Evolutionary conservation across 257 asterid species (phyloP).

Genomic region (Nyctanthes arbortristis): DNA sequence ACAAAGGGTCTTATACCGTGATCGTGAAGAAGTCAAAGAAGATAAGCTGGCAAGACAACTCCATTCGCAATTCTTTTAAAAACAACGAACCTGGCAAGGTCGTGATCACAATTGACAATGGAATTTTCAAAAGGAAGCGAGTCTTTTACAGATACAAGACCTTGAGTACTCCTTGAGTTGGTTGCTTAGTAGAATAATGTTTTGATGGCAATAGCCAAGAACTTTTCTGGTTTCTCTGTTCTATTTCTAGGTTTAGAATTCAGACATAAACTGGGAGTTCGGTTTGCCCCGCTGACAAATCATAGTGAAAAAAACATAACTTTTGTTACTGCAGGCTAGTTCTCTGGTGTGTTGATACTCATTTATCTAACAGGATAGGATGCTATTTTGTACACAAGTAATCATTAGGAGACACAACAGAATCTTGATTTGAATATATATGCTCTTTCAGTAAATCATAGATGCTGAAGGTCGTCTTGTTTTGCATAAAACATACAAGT

Average conservation of each 20-base stretch:
- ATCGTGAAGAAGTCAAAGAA: slow-evolving; percentile 49
- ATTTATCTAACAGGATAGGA: neutral
- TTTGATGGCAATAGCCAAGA: neutral
- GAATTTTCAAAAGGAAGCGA: slow-evolving; percentile 51
- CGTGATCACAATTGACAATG: slow-evolving; percentile 53
- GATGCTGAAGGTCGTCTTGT: too few species aligned
- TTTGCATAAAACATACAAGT: too few species aligned
- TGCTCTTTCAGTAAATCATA: too few species aligned
- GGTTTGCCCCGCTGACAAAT: neutral
- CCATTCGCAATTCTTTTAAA: slow-evolving; percentile 48
- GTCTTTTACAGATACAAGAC: slow-evolving; percentile 48
- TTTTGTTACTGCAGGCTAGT: neutral
- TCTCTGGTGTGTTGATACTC: neutral
- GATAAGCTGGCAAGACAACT: slow-evolving; percentile 46
- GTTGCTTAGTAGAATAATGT: neutral
- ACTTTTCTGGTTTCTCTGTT: neutral
- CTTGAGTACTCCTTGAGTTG: slow-evolving; percentile 7
- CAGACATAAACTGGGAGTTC: neutral
- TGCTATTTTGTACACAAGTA: neutral
- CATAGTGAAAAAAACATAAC: neutral
- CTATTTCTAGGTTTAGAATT: neutral
- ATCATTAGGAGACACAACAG: neutral
- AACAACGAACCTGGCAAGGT: slow-evolving; percentile 55
- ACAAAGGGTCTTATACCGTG: slow-evolving; percentile 49
- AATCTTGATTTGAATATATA: neutral